These are phyloP conservation scores for Chlamydomonas reinhardtii DNA, from an alignment of 163 green algal genomes.

Conservation along the genomic window DNA sequence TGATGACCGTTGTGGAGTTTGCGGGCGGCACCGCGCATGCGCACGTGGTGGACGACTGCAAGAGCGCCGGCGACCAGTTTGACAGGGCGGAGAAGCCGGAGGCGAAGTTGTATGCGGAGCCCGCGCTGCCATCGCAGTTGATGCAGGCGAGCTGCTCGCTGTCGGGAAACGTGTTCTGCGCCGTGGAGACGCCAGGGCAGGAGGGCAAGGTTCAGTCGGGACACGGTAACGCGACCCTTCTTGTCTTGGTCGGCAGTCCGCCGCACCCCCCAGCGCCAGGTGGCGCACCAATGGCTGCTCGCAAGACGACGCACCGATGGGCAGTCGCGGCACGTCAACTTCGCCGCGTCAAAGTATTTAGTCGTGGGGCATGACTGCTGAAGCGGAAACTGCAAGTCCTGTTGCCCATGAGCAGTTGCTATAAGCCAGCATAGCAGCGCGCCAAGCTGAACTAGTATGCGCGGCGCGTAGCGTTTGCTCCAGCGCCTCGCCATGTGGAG, in stretches of 20 bases:
- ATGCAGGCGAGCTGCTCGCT: constrained; percentile 12
- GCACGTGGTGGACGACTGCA: constrained; percentile 19
- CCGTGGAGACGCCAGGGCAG: too few relatives aligned
- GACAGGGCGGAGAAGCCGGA: background rate
- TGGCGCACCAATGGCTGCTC: too few relatives aligned
- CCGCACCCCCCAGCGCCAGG: too few relatives aligned
- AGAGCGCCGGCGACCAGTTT: background rate
- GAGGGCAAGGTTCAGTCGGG: too few relatives aligned
- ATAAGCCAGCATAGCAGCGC: background rate
- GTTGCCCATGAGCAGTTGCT: background rate
- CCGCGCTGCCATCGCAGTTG: constrained; percentile 1
- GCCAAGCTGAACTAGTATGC: too few relatives aligned
- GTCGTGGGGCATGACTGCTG: constrained; percentile 1
- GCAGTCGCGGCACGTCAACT: constrained; percentile 8
- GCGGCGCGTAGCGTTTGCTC: too few relatives aligned
- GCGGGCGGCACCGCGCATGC: constrained; percentile 10
- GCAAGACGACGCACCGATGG: constrained; percentile 26
- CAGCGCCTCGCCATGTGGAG: too few relatives aligned
- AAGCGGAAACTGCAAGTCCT: constrained; percentile 6
- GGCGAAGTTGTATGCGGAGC: constrained; percentile 9
- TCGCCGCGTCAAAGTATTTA: constrained; percentile 37
- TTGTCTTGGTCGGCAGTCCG: too few relatives aligned
- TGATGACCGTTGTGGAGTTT: constrained; percentile 8
- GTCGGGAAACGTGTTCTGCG: constrained; percentile 29
- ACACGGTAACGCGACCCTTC: too few relatives aligned